A percentile compares a stretch with the other conserved stretches of the same genome.
Evolutionary conservation across 2,329 filamentous ascomycete species (phyloP).

Genomic region (Colletotrichum kahawae): DNA sequence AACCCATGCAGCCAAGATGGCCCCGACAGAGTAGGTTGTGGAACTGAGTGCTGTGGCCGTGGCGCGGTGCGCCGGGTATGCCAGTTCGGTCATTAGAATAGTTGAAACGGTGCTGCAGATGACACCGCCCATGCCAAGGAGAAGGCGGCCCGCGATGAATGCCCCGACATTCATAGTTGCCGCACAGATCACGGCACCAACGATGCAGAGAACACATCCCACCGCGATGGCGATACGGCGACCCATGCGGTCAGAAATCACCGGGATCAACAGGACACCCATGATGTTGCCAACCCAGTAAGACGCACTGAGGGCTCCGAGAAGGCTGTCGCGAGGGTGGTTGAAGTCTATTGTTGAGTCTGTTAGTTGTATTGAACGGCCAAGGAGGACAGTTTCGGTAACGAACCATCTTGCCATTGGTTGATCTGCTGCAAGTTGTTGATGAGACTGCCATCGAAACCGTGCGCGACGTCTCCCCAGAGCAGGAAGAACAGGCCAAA

Average conservation of each 20-base stretch:
- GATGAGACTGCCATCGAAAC: constrained; percentile 55
- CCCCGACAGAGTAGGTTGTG: constrained; percentile 40
- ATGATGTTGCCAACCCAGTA: constrained; percentile 42
- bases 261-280: constrained; percentile 42
- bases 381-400: background rate
- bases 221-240: constrained; percentile 34
- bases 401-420: constrained; percentile 42
- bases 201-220: constrained; percentile 34
- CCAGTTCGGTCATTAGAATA: constrained; percentile 42
- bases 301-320: constrained; percentile 43
- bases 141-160: constrained; percentile 44
- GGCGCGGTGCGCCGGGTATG: constrained; percentile 16
- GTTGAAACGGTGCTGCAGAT: constrained; percentile 56
- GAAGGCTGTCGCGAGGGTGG: constrained; percentile 33
- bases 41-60: constrained; percentile 38
- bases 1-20: constrained; percentile 42
- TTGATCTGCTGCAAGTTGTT: constrained; percentile 50
- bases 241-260: constrained; percentile 34
- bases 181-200: constrained; percentile 43
- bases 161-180: constrained; percentile 47
- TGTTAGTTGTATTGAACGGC: background rate
- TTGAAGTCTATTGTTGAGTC: constrained; percentile 28
- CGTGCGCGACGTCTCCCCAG: constrained; percentile 45
- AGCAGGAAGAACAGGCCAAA: constrained; percentile 34
- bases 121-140: constrained; percentile 44